These are phyloP conservation scores for Taphrina pruni DNA, from an alignment of 1,139 yeast genomes.

Conservation along the genomic window DNA sequence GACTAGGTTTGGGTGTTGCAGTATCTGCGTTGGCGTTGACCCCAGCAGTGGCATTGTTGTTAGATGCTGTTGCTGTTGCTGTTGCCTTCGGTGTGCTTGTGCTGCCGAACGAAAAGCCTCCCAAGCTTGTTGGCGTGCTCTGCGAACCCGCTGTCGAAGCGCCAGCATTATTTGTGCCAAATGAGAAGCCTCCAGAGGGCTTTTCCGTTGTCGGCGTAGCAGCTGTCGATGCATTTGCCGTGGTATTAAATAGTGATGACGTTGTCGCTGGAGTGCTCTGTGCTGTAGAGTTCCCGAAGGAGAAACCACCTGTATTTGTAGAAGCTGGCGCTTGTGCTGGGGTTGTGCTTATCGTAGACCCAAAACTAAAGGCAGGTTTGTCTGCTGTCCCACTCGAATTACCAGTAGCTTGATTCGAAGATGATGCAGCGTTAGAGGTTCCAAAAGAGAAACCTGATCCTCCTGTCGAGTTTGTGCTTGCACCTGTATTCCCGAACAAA, in stretches of 20 bases:
- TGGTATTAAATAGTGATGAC: constrained; percentile 9
- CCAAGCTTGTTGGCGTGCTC: background rate
- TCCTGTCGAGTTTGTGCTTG: constrained; percentile 47
- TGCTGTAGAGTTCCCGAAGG: constrained; percentile 33
- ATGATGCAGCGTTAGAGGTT: constrained; percentile 33
- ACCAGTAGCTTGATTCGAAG: constrained; percentile 31
- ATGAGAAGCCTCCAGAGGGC: constrained; percentile 35
- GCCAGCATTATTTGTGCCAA: constrained; percentile 35
- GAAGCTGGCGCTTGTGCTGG: constrained; percentile 40
- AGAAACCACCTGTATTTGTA: constrained; percentile 43
- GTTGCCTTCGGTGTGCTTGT: background rate
- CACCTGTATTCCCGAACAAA: constrained; percentile 44
- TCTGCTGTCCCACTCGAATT: constrained; percentile 19
- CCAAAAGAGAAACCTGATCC: constrained; percentile 41
- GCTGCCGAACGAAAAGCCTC: constrained; percentile 3
- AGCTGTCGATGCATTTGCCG: constrained; percentile 29
- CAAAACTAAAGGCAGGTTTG: constrained; percentile 39
- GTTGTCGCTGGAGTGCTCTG: constrained; percentile 26
- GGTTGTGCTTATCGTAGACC: constrained; percentile 43
- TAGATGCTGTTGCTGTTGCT: background rate
- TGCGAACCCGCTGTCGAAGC: constrained; percentile 4
- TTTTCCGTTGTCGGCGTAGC: constrained; percentile 36
- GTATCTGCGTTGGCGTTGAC: background rate
- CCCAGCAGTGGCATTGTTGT: background rate
- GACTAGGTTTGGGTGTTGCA: constrained; percentile 3